phyloP scores from a whole-genome alignment of 1,284 basidiomycete species.

The Pseudozyma hubeiensis region DNA sequence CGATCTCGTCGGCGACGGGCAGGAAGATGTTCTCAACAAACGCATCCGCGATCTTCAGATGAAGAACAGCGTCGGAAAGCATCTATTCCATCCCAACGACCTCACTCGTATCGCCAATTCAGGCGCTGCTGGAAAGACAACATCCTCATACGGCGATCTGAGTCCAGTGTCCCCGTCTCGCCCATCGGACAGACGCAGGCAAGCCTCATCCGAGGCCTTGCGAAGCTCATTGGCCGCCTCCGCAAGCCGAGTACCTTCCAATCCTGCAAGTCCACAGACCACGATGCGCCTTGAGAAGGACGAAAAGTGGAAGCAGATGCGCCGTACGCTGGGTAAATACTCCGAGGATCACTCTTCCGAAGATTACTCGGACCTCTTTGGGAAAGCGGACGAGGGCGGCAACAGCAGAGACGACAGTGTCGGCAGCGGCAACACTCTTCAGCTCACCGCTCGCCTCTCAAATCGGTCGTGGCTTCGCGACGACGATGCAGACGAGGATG shows the following conservation, averaged over 20 bases:
- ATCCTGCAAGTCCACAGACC: constrained; percentile 34
- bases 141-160: not conserved
- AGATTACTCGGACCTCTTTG: constrained; percentile 60
- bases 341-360: constrained; percentile 52
- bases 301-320: constrained; percentile 54
- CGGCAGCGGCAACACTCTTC: constrained; percentile 41
- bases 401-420: constrained; percentile 33
- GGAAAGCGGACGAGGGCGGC: constrained; percentile 25
- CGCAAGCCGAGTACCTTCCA: constrained; percentile 21
- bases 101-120: constrained; percentile 33
- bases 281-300: constrained; percentile 44
- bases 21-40: constrained; percentile 46
- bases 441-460: constrained; percentile 57
- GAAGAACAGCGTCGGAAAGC: constrained; percentile 52
- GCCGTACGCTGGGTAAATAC: constrained; percentile 53
- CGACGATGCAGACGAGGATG: constrained; percentile 56
- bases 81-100: constrained; percentile 60
- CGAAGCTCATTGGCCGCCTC: constrained; percentile 32
- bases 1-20: constrained; percentile 54
- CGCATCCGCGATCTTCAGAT: constrained; percentile 54
- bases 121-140: not conserved
- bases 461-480: constrained; percentile 58
- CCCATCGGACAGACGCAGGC: constrained; percentile 25
- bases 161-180: constrained; percentile 14
- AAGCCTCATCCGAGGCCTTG: constrained; percentile 36